Conservation (phyloP, 1,139 yeast species). For the Kodamaea alishanica region DNA sequence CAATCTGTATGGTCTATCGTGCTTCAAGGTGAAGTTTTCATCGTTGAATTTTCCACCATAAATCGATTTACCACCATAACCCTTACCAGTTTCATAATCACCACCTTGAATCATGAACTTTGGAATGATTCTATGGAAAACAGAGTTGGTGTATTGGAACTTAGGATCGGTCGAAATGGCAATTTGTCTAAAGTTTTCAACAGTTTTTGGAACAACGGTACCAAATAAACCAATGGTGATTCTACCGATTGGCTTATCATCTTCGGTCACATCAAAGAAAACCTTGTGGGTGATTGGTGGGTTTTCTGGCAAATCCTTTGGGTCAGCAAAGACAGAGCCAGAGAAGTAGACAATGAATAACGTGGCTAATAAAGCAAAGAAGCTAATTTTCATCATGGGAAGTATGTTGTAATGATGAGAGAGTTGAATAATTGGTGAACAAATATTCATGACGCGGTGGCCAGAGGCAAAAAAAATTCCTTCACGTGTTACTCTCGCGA, state of each 20-base stretch:
- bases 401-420: slow-evolving; percentile 2
- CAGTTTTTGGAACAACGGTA: slow-evolving; percentile 58
- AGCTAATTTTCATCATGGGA: slow-evolving; percentile 29
- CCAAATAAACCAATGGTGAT: slow-evolving; percentile 71
- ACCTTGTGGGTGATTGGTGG: slow-evolving; percentile 73
- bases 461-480: not conserved
- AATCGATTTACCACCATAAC: slow-evolving; percentile 59
- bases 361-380: slow-evolving; percentile 20
- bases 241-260: slow-evolving; percentile 67
- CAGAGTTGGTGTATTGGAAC: slow-evolving; percentile 47
- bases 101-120: slow-evolving; percentile 63
- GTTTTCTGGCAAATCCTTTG: slow-evolving; percentile 34
- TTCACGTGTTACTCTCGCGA: not conserved
- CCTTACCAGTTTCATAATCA: slow-evolving; percentile 57
- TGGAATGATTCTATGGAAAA: slow-evolving; percentile 57
- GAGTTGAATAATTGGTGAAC: not conserved
- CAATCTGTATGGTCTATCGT: slow-evolving; percentile 55
- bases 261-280: slow-evolving; percentile 81
- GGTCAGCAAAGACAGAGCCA: slow-evolving; percentile 17
- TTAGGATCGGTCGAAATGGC: slow-evolving; percentile 58
- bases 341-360: slow-evolving; percentile 22
- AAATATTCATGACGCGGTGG: not conserved
- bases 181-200: slow-evolving; percentile 55
- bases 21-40: slow-evolving; percentile 55
- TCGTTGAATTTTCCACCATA: slow-evolving; percentile 56